Percentiles rank a stretch among this genome's conserved stretches.
Conservation (phyloP, 495 filamentous ascomycete species). For the Hyaloscypha bicolor region DNA sequence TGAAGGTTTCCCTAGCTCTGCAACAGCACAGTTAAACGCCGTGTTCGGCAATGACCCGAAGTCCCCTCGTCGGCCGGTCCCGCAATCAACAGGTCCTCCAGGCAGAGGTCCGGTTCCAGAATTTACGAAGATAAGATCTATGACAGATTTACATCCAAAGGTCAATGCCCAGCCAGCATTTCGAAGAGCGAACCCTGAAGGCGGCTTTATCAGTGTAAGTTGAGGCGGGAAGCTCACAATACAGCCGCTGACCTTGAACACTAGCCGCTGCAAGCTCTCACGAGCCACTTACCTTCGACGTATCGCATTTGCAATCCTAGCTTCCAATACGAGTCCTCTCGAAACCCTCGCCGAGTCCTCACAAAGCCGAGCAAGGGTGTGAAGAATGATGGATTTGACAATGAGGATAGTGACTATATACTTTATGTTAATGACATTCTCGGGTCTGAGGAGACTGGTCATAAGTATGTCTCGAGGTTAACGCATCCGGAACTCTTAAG, state of each 20-base stretch:
- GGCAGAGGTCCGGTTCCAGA: conserved; percentile 81
- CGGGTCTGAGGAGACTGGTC: conserved; percentile 94
- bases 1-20: conserved; percentile 66
- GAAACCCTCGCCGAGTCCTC: conserved; percentile 92
- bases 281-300: conserved; percentile 87
- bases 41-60: conserved; percentile 73
- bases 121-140: conserved; percentile 74
- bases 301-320: conserved; percentile 98
- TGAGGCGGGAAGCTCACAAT: neutral
- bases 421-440: conserved; percentile 99
- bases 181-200: conserved; percentile 92
- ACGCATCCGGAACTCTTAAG: conserved; percentile 19
- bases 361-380: conserved; percentile 99
- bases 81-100: conserved; percentile 46
- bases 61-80: conserved; percentile 63
- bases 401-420: conserved; percentile 99
- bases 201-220: conserved; percentile 96
- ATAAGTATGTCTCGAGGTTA: conserved; percentile 69
- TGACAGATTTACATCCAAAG: conserved; percentile 77
- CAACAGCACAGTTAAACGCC: conserved; percentile 68
- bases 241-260: neutral
- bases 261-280: conserved; percentile 94
- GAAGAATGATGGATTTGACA: conserved; percentile 99
- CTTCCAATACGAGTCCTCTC: conserved; percentile 99
- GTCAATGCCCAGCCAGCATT: conserved; percentile 87